Evolutionary conservation across 441 rosid species (phyloP), one percentile per base, ranked within the genome.

Genomic region (Populus hybrid): DNA sequence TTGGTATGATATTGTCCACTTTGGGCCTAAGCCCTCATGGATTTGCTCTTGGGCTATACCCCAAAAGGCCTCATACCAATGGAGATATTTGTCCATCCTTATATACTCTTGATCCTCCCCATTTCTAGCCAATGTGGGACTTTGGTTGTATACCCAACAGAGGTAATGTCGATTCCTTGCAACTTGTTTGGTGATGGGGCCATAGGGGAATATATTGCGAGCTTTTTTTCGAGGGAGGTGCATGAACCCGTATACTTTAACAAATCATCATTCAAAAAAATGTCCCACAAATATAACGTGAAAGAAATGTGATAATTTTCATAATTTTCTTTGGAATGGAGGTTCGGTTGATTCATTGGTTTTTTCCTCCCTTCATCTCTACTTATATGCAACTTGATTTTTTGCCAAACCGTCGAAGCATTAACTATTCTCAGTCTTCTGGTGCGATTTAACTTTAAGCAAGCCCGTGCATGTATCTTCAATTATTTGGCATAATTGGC

Each of bases 391-490:
- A 76, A 76, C 57, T 76, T 57, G 73, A 35, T 61, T 38, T 38
- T 9, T 38, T 9, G 8, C 42, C 42, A 9, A 38, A 8, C 42
- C 42, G 8, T 9, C 8, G 11, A 7, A 38, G 42, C 8, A 38
- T 59, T 63, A 30, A 14, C 35, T 2, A n/a, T 18, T 11, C 26
- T 14, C 12, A 36, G 1, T 36, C 26, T 14, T 12, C 34, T 65
- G 28, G 75, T 73, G 57, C 2, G 28, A 70, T 64, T 66, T 30
- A 65, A 73, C 79, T 78, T 66, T 5, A 14, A 79, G 73, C 40
- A 79, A 54, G 78, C 77, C 75, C 82, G 79, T 76, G 86, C 54
- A 74, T 30, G 32, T 30, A 30, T 70, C 68, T 59, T 30, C 18
- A 38, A 30, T 4, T 26, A 9, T 20, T 65, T 8, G 5, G 16